A percentile compares a stretch with the other conserved stretches of the same genome.
Evolutionary conservation across 1,284 basidiomycete genomes (phyloP).

Genomic region (Chiua sp.): DNA sequence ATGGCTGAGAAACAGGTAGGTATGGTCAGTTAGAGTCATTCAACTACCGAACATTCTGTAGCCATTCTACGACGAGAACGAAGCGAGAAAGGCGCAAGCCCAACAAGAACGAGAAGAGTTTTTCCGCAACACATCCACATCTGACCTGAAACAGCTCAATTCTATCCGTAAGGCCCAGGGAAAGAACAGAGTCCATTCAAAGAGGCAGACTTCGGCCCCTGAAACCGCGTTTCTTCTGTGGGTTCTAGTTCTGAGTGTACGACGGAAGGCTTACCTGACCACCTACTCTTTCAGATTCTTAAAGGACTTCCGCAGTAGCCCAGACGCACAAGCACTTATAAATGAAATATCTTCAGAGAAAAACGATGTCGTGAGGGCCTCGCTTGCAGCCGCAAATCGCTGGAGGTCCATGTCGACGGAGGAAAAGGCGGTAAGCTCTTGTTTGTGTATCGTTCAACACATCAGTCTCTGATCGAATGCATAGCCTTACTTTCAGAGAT

Average conservation of each 20-base stretch:
- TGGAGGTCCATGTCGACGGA: slow-evolving; percentile 33
- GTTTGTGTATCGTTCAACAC: not conserved
- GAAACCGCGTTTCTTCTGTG: slow-evolving; percentile 28
- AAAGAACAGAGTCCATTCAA: slow-evolving; percentile 19
- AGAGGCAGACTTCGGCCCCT: not conserved
- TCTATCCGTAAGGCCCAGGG: slow-evolving; percentile 29
- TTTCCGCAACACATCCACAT: slow-evolving; percentile 17
- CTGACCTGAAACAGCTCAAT: slow-evolving; percentile 30
- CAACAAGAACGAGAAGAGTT: slow-evolving; percentile 28
- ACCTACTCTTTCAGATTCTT: slow-evolving; percentile 22
- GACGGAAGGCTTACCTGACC: not conserved
- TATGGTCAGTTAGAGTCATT: not conserved
- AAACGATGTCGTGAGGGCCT: not conserved
- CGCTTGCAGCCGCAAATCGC: slow-evolving; percentile 24
- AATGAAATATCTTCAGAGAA: slow-evolving; percentile 8
- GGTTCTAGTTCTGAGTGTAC: not conserved
- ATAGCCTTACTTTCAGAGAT: slow-evolving; percentile 32
- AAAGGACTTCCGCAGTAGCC: slow-evolving; percentile 27
- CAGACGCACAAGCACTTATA: slow-evolving; percentile 25
- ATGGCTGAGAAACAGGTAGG: slow-evolving; percentile 35
- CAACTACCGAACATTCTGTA: slow-evolving; percentile 1
- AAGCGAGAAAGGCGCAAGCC: slow-evolving; percentile 21
- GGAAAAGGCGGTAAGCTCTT: slow-evolving; percentile 32
- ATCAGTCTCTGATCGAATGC: slow-evolving; percentile 4
- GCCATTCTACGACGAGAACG: slow-evolving; percentile 35